Base-by-base conservation (phyloP, 441 rosid species). In the Adansonia grandidieri region DNA sequence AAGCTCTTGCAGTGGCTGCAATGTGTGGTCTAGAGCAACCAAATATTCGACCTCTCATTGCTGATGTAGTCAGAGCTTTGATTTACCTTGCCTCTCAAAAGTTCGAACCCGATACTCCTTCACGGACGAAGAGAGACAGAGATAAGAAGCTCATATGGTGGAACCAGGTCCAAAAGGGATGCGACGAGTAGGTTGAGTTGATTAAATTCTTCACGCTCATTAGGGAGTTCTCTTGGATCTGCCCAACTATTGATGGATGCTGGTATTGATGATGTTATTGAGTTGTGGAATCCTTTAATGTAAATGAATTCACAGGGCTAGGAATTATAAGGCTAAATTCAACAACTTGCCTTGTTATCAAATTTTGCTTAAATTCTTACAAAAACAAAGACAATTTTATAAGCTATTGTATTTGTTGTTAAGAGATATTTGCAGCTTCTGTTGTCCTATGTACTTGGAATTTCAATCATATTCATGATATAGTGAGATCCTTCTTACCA, bases 1-100 rank as follows among this genome's bases (percentile, higher is more conserved):
- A 90, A 86, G 93, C 90, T 2, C 93, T 88, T 5, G 91, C 91
- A 37, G 87, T 90, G 44, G 90, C 90, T 5, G 89, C 91, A 2
- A 90, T 90, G 93, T 90, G 93, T 19, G 88, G 88, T 28, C 90
- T 86, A 70, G 91, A 90, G 74, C 87, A 88, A 78, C 90, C 93
- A 32, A 84, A 84, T 80, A 81, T 85, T 77, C 82, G 93, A 51
- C 93, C 93, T 5, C 74, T 85, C 67, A 80, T 90, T 45, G 86
- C 91, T 47, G 90, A 90, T 83, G 90, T 90, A 19, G 93, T 90
- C 80, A 89, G 86, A 14, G 94, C 91, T 5, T 82, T 89, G 71
- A 66, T 87, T 61, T 90, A 85, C 84, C 94, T 90, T 20, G 87
- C 90, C 11, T 84, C 88, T 22, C 88, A 86, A 54, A 84, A 86